phyloP scores from a whole-genome alignment of 352 stramenopile species.

The Blastocystis sp. region DNA sequence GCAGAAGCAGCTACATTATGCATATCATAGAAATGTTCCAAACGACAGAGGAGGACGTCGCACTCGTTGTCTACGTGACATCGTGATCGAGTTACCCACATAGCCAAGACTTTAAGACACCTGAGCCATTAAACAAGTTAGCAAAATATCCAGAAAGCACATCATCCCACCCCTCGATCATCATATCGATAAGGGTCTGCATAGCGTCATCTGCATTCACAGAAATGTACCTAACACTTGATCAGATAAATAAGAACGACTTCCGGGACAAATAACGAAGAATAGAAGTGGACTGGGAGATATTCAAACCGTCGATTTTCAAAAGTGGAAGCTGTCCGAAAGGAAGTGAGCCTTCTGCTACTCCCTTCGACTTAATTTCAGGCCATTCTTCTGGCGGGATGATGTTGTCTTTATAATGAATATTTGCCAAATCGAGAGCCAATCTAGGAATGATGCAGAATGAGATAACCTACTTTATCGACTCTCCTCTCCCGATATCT shows the following conservation, averaged over 20 bases:
- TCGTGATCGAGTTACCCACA: neutral
- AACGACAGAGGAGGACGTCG: neutral
- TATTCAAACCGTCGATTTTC: slow-evolving; percentile 58
- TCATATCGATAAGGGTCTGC: slow-evolving; percentile 2
- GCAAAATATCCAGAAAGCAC: slow-evolving; percentile 19
- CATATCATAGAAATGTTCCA: neutral
- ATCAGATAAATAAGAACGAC: neutral
- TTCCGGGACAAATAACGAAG: slow-evolving; percentile 56
- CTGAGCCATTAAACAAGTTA: neutral
- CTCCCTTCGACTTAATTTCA: neutral
- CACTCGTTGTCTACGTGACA: slow-evolving; percentile 13
- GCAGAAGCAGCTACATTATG: neutral
- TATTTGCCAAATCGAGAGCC: neutral
- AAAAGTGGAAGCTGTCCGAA: slow-evolving; percentile 58
- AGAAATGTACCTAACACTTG: slow-evolving; percentile 15
- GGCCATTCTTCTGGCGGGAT: neutral
- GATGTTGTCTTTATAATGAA: neutral
- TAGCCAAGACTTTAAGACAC: neutral
- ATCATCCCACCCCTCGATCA: slow-evolving; percentile 39
- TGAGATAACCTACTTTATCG: neutral
- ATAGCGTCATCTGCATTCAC: neutral
- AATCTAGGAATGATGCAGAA: neutral
- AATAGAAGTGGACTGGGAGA: slow-evolving; percentile 45
- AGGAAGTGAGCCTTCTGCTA: slow-evolving; percentile 7
- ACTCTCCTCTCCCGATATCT: slow-evolving; percentile 38